A percentile compares a stretch with the other conserved stretches of the same genome.
phyloP scores from a whole-genome alignment of 495 filamentous ascomycete species.

The Aspergillus steynii region DNA sequence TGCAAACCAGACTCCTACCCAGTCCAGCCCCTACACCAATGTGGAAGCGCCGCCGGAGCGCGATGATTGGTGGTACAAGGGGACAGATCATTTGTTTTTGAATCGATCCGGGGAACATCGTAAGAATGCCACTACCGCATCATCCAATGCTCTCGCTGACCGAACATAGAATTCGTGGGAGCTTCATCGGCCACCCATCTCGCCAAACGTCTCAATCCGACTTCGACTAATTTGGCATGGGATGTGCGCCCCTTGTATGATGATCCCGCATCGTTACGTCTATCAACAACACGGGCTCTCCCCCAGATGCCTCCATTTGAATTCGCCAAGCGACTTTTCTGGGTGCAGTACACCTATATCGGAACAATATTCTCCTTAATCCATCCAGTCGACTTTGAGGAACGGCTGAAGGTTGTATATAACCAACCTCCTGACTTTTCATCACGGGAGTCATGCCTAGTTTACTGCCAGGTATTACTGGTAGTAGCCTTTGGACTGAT shows the following conservation, averaged over 20 bases:
- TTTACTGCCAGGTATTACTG: constrained; percentile 42
- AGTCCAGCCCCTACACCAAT: constrained; percentile 19
- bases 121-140: constrained; percentile 13
- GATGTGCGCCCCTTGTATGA: constrained; percentile 42
- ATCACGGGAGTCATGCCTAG: constrained; percentile 33
- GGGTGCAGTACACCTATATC: constrained; percentile 50
- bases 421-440: constrained; percentile 35
- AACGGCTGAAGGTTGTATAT: constrained; percentile 41
- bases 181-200: constrained; percentile 37
- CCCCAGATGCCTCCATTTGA: constrained; percentile 45
- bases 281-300: constrained; percentile 24
- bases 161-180: constrained; percentile 20
- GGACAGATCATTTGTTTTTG: constrained; percentile 36
- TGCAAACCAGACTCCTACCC: constrained; percentile 10
- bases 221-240: constrained; percentile 37
- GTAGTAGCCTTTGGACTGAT: constrained; percentile 54
- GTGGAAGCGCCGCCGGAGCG: constrained; percentile 28
- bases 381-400: constrained; percentile 43
- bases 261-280: constrained; percentile 36
- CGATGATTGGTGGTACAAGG: constrained; percentile 44
- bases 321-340: constrained; percentile 47
- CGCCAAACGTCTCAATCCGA: constrained; percentile 36
- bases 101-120: constrained; percentile 40
- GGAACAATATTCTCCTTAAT: constrained; percentile 55
- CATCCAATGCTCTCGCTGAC: neutral